Evolutionary conservation across 345 rosid genomes (phyloP), one percentile per base, ranked within the genome.

Genomic region (Linum trigynum): DNA sequence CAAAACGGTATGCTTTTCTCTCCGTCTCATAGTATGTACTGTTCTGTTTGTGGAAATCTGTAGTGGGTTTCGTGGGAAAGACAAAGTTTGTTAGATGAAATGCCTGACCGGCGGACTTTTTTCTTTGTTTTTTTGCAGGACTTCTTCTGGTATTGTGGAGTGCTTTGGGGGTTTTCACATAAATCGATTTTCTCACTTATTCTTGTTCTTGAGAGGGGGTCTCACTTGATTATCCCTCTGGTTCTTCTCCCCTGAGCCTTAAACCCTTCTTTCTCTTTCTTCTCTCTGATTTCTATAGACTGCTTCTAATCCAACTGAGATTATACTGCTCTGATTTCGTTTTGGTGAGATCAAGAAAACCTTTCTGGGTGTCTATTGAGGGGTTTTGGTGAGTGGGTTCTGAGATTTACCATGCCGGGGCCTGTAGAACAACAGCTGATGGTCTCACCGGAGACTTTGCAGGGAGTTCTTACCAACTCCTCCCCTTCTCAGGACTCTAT

Each of bases 161-260:
- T 87, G 83, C 51, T 89, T 92, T 71, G 92, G 85, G 67, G 85
- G 77, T 69, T 95, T 81, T 80, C 91, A 88, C 73, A 82, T 83
- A 86, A 79, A 83, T 67, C 77, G 91, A 65, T 77, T 84, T 57
- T 81, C 80, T 69, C 59, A 71, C 64, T 87, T 90, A n/a, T 88
- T 90, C 64, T 58, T 92, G 78, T 84, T 83, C 77, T 62, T 87
- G 62, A 82, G 89, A 89, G 88, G 84, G 83, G 74, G 77, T 53
- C 76, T 84, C 62, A 84, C 83, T 79, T 80, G 83, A 87, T 70
- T 57, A 48, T 12, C 56, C 76, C 60, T 32, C 5, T 35, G 15
- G n/a, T 40, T 64, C 70, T 72, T 69, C 14, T 5, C 15, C 38
- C 32, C 32, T 23, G 32, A 23, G 32, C 32, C 0, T 38, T 23